phyloP scores from a whole-genome alignment of 2,329 filamentous ascomycete species.

The Sporothrix phasma region DNA sequence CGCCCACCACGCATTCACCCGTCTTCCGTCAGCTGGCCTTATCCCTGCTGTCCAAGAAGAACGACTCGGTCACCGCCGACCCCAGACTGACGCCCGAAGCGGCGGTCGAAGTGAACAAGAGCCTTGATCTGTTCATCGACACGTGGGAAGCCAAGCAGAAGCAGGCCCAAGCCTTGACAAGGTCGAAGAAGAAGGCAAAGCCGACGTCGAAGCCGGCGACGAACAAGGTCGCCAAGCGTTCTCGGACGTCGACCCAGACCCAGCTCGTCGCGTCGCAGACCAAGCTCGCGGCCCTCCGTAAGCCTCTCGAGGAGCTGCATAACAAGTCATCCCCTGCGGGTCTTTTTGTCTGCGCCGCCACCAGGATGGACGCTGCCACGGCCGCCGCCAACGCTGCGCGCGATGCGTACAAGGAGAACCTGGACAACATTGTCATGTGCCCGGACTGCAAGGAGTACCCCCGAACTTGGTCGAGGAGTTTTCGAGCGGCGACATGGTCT shows the following conservation, averaged over 20 bases:
- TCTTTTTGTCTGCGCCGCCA: background rate
- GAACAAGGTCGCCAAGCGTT: constrained; percentile 19
- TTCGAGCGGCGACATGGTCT: constrained; percentile 85
- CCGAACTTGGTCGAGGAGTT: constrained; percentile 91
- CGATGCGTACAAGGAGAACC: constrained; percentile 58
- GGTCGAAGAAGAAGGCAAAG: background rate
- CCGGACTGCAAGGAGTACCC: constrained; percentile 84
- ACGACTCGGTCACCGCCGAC: background rate
- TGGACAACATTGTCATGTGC: constrained; percentile 78
- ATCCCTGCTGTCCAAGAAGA: constrained; percentile 31
- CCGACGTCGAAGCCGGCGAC: background rate
- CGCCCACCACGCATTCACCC: constrained; percentile 63
- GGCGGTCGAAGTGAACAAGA: background rate
- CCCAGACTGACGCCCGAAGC: too few species aligned
- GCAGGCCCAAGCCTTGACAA: constrained; percentile 10
- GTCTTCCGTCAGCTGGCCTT: constrained; percentile 52
- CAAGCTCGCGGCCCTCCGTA: constrained; percentile 13
- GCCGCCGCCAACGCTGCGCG: constrained; percentile 17
- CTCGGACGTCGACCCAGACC: background rate
- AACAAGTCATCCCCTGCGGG: constrained; percentile 11
- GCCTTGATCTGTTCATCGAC: constrained; percentile 7
- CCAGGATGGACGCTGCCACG: constrained; percentile 17
- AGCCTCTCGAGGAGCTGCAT: constrained; percentile 18
- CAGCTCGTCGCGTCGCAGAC: too few species aligned
- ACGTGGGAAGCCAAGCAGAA: constrained; percentile 13